Conservation (phyloP, 306 rosid genomes). For the Acmispon strigosus region DNA sequence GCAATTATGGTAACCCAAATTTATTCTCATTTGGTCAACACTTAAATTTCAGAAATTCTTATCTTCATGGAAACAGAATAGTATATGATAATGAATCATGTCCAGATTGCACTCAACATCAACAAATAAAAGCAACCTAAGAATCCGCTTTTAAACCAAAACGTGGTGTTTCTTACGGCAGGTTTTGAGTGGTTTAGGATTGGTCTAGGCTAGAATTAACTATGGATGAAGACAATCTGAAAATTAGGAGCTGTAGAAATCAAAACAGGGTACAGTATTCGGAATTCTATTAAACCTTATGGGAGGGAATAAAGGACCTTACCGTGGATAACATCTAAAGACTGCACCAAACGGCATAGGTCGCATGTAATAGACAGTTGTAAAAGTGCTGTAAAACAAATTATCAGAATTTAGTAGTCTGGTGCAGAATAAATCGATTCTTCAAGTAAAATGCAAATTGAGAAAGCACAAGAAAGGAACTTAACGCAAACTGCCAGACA, state of each 20-base stretch:
- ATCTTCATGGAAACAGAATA: neutral
- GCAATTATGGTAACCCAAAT: neutral
- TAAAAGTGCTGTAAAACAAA: conserved; percentile 62
- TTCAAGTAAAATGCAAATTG: neutral
- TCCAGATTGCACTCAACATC: neutral
- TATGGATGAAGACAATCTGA: neutral
- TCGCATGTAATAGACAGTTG: conserved; percentile 81
- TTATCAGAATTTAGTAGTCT: conserved; percentile 10
- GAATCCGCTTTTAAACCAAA: neutral
- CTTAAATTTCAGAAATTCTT: neutral
- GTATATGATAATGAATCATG: conserved; percentile 1
- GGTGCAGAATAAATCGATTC: conserved; percentile 6
- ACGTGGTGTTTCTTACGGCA: neutral
- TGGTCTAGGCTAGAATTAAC: neutral
- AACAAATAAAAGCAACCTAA: neutral
- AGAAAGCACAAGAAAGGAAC: conserved; percentile 8
- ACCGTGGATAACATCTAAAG: conserved; percentile 94
- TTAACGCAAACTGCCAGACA: neutral
- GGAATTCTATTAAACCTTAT: neutral
- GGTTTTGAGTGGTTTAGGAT: neutral
- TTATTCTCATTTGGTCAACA: neutral
- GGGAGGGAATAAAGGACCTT: conserved; percentile 20
- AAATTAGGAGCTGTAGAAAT: conserved; percentile 1
- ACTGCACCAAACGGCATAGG: conserved; percentile 88
- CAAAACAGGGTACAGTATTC: neutral